Evolutionary conservation across 1,284 basidiomycete genomes (phyloP), one percentile per base, ranked within the genome.

Genomic region (Amylostereum chailletii): DNA sequence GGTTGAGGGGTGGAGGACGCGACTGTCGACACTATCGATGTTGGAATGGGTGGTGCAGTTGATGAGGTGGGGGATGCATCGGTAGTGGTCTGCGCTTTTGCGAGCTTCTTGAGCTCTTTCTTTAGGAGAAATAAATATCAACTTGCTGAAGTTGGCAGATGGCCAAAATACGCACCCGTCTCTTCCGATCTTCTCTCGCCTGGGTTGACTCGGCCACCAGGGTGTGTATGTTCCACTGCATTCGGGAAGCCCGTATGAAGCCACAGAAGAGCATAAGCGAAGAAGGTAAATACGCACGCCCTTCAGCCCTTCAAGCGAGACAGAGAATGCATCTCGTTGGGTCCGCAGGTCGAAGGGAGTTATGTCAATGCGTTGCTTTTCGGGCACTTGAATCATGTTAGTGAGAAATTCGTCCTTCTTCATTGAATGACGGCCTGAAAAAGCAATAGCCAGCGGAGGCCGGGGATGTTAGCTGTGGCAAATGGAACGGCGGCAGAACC

Each of bases 371-470:
- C 74, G 78, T 59, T 87, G 83, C 62, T 89, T 89, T 51, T 83
- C 81, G 3, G 86, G 84, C 27, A 75, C 70, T 57, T 77, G 71
- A 66, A 88, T 84, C 55, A 79, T 76, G 2, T 66, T 78, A 40
- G 71, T 74, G 46, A 89, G 65, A 62, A 80, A 86, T 53, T 85
- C 81, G 57, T 89, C 86, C 63, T 85, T 89, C 70, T 86, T 87
- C 71, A 77, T 74, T n/a, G 86, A 86, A 57, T 89, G 86, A 65
- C 86, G 87, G 49, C 86, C 83, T 85, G 57, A 3, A 37, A 39
- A 32, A 30, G 10, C 11, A 49, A 5, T 38, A 33, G 19, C 19
- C 19, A 19, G 36, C n/a, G 10, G 37, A 43, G 42, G 3, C 48
- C 40, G 47, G 44, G 43, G 43, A 46, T 49, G 44, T 53, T 26